Percentiles rank a stretch among this genome's conserved stretches.
phyloP scores from a whole-genome alignment of 805 yeast species.

The Ogataea glucozyma region DNA sequence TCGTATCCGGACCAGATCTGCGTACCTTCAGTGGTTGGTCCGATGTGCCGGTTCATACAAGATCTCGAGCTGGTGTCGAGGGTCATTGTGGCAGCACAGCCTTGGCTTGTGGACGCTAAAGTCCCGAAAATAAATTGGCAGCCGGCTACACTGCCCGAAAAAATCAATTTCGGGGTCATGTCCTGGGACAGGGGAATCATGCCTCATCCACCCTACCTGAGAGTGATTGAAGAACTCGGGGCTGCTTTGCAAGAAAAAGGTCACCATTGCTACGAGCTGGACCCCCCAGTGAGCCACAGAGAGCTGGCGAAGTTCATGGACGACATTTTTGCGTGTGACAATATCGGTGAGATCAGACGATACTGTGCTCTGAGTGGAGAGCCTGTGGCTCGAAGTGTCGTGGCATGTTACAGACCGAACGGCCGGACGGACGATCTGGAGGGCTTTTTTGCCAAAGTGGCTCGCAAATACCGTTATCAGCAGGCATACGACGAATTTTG shows the following conservation, averaged over 20 bases:
- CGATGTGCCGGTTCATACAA: slow-evolving; percentile 33
- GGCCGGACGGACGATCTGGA: slow-evolving; percentile 15
- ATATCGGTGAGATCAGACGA: slow-evolving; percentile 27
- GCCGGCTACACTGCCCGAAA: slow-evolving; percentile 17
- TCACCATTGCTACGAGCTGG: slow-evolving; percentile 44
- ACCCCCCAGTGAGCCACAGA: slow-evolving; percentile 34
- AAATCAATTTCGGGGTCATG: slow-evolving; percentile 48
- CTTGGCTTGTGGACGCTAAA: slow-evolving; percentile 53
- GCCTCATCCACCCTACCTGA: slow-evolving; percentile 57
- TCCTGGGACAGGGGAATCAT: slow-evolving; percentile 45
- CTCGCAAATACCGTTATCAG: slow-evolving; percentile 38
- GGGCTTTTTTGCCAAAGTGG: slow-evolving; percentile 43
- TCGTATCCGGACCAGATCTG: slow-evolving; percentile 36
- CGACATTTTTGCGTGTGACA: slow-evolving; percentile 26
- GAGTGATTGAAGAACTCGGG: slow-evolving; percentile 41
- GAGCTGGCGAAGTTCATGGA: slow-evolving; percentile 30
- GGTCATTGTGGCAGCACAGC: slow-evolving; percentile 40
- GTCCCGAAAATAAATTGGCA: slow-evolving; percentile 55
- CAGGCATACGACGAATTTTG: slow-evolving; percentile 41
- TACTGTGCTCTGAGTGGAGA: slow-evolving; percentile 33
- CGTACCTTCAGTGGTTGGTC: slow-evolving; percentile 39
- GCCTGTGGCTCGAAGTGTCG: slow-evolving; percentile 26
- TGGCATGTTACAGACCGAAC: slow-evolving; percentile 22
- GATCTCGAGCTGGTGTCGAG: slow-evolving; percentile 41
- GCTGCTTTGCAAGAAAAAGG: slow-evolving; percentile 37